phyloP scores from a whole-genome alignment of 257 asterid genomes.

The Paulownia fortunei region DNA sequence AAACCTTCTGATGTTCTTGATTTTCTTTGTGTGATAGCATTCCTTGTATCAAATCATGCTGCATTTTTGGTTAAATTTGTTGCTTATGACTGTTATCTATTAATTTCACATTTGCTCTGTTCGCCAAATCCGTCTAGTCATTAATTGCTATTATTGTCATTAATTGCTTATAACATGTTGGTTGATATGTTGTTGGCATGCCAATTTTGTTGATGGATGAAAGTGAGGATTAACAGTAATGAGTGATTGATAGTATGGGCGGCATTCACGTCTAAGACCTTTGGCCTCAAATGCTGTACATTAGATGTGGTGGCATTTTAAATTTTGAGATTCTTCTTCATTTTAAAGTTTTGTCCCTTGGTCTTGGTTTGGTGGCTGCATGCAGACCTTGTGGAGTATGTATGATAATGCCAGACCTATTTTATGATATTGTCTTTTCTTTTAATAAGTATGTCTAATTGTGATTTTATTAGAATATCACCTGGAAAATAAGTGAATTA shows the following conservation, averaged over 20 bases:
- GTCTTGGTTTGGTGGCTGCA: background rate
- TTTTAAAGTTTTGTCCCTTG: background rate
- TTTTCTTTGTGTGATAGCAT: background rate
- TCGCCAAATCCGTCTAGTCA: background rate
- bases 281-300: too few relatives aligned
- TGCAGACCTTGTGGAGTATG: background rate
- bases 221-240: background rate
- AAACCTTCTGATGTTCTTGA: background rate
- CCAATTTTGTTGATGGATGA: background rate
- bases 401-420: too few relatives aligned
- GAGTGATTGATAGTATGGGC: background rate
- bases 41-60: background rate
- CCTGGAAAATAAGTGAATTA: background rate
- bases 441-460: too few relatives aligned
- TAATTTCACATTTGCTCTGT: background rate
- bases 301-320: background rate
- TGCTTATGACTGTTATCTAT: too few relatives aligned
- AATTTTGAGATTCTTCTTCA: background rate
- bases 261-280: background rate
- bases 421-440: background rate
- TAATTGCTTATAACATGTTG: too few relatives aligned
- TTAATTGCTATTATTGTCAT: background rate
- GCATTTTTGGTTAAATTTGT: background rate
- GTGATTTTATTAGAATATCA: background rate
- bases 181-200: conserved; percentile 1